Conservation (phyloP, 2,329 filamentous ascomycete genomes). For the Dendryphion nanum region DNA sequence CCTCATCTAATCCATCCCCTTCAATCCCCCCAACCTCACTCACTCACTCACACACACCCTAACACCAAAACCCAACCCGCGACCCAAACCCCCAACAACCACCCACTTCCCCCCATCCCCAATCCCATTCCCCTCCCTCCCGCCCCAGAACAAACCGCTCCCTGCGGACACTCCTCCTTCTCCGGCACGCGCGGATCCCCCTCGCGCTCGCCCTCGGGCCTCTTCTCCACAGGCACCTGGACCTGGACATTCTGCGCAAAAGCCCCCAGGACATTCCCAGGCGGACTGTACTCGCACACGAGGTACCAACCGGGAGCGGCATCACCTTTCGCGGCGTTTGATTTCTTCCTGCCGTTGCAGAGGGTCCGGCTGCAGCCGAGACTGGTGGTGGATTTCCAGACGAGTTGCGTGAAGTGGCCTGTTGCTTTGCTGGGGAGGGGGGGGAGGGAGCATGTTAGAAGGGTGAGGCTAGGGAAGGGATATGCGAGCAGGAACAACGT, state of each 20-base stretch:
- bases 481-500: conserved; percentile 37
- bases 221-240: no score
- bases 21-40: background rate
- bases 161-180: conserved; percentile 6
- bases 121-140: background rate
- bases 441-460: background rate
- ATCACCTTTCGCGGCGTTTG: no score
- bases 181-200: background rate
- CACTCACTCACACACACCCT: background rate
- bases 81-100: background rate
- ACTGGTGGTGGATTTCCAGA: conserved; percentile 21
- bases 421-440: conserved; percentile 9
- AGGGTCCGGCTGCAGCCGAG: conserved; percentile 23
- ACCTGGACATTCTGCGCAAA: conserved; percentile 30
- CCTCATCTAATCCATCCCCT: background rate
- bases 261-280: conserved; percentile 33
- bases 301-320: conserved; percentile 23
- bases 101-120: background rate
- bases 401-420: conserved; percentile 30
- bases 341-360: conserved; percentile 12
- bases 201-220: conserved; percentile 1
- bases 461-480: background rate
- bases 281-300: conserved; percentile 38
- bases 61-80: conserved; percentile 1
- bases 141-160: conserved; percentile 5